A percentile compares a stretch with the other conserved stretches of the same genome.
Evolutionary conservation across 169 alveolate genomes (phyloP).

Genomic region (Cyclospora cayetanensis): DNA sequence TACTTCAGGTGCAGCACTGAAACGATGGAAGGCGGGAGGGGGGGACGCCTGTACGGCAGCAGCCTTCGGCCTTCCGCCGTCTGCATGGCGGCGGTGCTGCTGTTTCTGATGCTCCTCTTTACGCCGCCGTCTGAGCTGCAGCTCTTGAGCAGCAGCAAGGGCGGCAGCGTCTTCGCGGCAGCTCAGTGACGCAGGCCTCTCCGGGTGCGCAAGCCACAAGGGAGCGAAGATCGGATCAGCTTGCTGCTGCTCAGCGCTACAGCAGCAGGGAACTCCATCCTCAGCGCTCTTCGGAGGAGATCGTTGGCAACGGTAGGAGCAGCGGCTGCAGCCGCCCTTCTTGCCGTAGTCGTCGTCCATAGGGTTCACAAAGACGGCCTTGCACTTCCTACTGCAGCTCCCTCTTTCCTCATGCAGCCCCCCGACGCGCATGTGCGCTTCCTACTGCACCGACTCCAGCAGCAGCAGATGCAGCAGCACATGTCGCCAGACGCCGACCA

Average conservation of each 20-base stretch:
- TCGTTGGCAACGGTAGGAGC: neutral
- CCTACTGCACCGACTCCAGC: neutral
- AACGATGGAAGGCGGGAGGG: too few relatives aligned
- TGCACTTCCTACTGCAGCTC: neutral
- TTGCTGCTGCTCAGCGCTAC: neutral
- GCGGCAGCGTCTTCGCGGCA: neutral
- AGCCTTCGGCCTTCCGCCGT: neutral
- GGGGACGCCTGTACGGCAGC: too few relatives aligned
- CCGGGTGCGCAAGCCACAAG: neutral
- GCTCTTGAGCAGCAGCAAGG: neutral
- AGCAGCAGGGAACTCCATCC: neutral
- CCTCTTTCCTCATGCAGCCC: neutral
- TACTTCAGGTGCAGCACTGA: too few relatives aligned
- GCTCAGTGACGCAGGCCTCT: neutral
- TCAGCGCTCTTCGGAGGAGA: neutral
- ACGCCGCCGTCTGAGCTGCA: neutral
- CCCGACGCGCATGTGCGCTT: neutral
- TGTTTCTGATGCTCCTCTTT: neutral
- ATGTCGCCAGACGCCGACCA: too few relatives aligned
- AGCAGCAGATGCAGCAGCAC: neutral
- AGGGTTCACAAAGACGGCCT: neutral
- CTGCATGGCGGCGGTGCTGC: neutral
- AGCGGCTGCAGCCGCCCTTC: neutral
- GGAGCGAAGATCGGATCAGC: neutral
- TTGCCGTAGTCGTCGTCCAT: neutral